phyloP scores from a whole-genome alignment of 108 stramenopile genomes.

The Nitzschia sp. region DNA sequence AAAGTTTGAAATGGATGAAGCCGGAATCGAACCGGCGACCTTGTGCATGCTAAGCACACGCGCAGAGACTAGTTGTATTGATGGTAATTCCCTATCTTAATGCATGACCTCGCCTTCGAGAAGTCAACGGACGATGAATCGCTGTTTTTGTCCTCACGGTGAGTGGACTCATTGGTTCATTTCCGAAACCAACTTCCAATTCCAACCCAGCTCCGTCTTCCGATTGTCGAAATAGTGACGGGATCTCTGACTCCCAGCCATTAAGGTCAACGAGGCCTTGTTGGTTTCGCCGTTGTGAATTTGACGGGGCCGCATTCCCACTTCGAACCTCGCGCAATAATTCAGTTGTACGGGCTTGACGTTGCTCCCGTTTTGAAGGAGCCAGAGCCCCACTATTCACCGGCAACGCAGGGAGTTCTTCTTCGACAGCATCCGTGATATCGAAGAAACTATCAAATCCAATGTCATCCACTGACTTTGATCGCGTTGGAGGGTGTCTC shows the following conservation, averaged over 20 bases:
- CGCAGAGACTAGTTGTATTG: too few species aligned
- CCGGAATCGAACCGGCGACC: constrained; percentile 24
- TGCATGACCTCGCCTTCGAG: background rate
- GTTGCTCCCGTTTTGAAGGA: constrained; percentile 1
- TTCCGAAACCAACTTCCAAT: background rate
- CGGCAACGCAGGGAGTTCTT: background rate
- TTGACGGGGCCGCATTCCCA: background rate
- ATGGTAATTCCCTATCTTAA: too few species aligned
- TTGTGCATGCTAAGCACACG: constrained; percentile 32
- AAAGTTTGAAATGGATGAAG: background rate
- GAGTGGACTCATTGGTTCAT: constrained; percentile 10
- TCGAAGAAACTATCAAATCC: background rate
- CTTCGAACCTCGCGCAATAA: background rate
- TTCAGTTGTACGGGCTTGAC: background rate
- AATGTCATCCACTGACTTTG: background rate
- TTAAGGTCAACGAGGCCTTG: background rate
- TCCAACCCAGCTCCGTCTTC: constrained; percentile 1
- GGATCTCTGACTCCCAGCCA: constrained; percentile 1
- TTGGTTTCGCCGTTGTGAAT: background rate
- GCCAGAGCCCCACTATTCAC: background rate
- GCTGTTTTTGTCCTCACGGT: constrained; percentile 9
- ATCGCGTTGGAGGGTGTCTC: background rate
- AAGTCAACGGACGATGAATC: background rate
- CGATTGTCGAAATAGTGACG: background rate
- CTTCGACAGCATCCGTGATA: background rate